Conservation (phyloP, 352 stramenopile genomes). For the Hyaloperonospora brassicae region DNA sequence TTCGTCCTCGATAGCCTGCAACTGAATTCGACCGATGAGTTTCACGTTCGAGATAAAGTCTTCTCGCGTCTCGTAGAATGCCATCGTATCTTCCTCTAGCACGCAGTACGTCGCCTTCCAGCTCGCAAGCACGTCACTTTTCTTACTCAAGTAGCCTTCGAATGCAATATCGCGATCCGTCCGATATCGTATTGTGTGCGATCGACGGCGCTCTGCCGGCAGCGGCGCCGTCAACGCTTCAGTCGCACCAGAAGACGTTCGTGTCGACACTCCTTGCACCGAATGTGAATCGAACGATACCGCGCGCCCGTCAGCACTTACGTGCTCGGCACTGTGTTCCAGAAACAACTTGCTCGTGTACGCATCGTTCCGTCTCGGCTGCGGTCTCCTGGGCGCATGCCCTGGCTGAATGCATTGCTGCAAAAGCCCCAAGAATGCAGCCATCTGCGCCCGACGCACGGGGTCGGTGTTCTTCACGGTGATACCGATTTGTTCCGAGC, state of each 20-base stretch:
- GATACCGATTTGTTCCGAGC: slow-evolving; percentile 58
- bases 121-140: slow-evolving; percentile 61
- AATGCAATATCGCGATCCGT: slow-evolving; percentile 64
- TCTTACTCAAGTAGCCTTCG: slow-evolving; percentile 80
- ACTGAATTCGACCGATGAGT: slow-evolving; percentile 64
- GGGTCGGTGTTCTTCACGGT: slow-evolving; percentile 65
- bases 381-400: slow-evolving; percentile 33
- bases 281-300: slow-evolving; percentile 15
- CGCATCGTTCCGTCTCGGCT: slow-evolving; percentile 17
- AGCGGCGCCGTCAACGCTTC: slow-evolving; percentile 5
- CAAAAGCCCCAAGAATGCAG: slow-evolving; percentile 43
- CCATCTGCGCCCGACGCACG: slow-evolving; percentile 36
- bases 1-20: slow-evolving; percentile 64
- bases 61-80: slow-evolving; percentile 72
- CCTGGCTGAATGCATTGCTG: slow-evolving; percentile 59
- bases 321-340: slow-evolving; percentile 39
- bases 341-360: slow-evolving; percentile 52
- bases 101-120: slow-evolving; percentile 76
- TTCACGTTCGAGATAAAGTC: slow-evolving; percentile 79
- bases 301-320: slow-evolving; percentile 21
- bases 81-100: slow-evolving; percentile 66
- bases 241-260: too few relatives aligned
- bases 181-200: slow-evolving; percentile 61
- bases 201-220: slow-evolving; percentile 32
- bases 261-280: not conserved